phyloP scores from a whole-genome alignment of 2,329 filamentous ascomycete species.

The Bertia moriformis region DNA sequence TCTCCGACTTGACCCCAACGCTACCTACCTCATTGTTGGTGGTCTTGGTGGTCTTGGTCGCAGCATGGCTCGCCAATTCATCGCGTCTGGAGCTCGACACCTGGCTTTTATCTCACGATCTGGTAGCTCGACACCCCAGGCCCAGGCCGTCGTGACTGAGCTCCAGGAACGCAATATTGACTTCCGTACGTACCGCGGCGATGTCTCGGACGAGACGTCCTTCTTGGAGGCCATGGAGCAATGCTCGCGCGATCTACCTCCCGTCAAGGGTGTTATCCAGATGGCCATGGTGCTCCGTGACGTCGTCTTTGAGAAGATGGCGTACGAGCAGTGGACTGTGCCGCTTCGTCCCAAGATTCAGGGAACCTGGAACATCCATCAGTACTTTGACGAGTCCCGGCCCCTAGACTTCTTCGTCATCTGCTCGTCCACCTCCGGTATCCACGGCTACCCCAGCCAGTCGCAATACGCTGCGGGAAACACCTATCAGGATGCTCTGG shows the following conservation, averaged over 20 bases:
- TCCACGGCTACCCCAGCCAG: constrained; percentile 14
- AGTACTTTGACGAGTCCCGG: constrained; percentile 7
- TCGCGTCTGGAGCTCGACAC: constrained; percentile 15
- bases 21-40: constrained; percentile 18
- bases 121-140: constrained; percentile 2
- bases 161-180: constrained; percentile 1
- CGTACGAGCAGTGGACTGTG: constrained; percentile 17
- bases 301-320: constrained; percentile 21
- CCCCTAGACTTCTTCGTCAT: constrained; percentile 28
- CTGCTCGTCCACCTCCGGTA: constrained; percentile 19
- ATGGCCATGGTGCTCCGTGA: constrained; percentile 12
- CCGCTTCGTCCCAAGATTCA: constrained; percentile 22
- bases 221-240: neutral
- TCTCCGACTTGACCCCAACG: constrained; percentile 5
- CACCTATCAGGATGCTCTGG: constrained; percentile 19
- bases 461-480: constrained; percentile 21
- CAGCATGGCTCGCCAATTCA: constrained; percentile 16
- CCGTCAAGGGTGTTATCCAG: constrained; percentile 16
- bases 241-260: constrained; percentile 6
- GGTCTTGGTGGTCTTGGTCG: constrained; percentile 23
- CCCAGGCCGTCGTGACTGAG: constrained; percentile 1
- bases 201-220: constrained; percentile 4
- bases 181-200: constrained; percentile 4
- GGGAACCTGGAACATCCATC: constrained; percentile 17
- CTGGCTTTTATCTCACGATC: constrained; percentile 18